Conservation (phyloP, 371 early-diverging fungal genomes). For the Apophysomyces sp. region DNA sequence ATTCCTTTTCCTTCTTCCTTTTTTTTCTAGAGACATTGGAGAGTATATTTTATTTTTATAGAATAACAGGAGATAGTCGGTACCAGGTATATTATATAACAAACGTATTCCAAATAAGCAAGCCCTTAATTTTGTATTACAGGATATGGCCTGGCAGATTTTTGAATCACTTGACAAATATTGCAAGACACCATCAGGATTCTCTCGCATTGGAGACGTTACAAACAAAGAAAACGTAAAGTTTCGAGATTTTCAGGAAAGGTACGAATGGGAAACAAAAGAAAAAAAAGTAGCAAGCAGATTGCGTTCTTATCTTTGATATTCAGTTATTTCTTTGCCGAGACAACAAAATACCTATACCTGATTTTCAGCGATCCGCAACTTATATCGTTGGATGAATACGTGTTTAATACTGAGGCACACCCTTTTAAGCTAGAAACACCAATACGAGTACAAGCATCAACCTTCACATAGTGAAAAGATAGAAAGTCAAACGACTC, state of each 20-base stretch:
- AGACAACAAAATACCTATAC: conserved; percentile 92
- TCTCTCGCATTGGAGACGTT: conserved; percentile 61
- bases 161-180: conserved; percentile 66
- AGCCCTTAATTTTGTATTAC: neutral
- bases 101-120: neutral
- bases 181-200: conserved; percentile 61
- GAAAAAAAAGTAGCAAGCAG: neutral
- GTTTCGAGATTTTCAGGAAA: conserved; percentile 40
- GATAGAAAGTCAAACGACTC: too few species aligned
- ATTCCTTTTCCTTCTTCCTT: neutral
- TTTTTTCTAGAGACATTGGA: conserved; percentile 54
- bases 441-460: conserved; percentile 33
- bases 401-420: conserved; percentile 78
- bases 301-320: neutral
- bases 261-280: conserved; percentile 24
- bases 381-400: conserved; percentile 71
- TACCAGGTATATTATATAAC: conserved; percentile 48
- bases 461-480: neutral
- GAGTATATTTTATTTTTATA: conserved; percentile 71
- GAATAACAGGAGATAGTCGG: conserved; percentile 67
- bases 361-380: conserved; percentile 71
- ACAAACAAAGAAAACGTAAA: conserved; percentile 20
- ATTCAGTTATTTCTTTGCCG: conserved; percentile 80
- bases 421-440: conserved; percentile 62
- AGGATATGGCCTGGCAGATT: conserved; percentile 71